Evolutionary conservation across 2,329 filamentous ascomycete genomes (phyloP), one percentile per base, ranked within the genome.

Genomic region (Orbilia ellipsospora): DNA sequence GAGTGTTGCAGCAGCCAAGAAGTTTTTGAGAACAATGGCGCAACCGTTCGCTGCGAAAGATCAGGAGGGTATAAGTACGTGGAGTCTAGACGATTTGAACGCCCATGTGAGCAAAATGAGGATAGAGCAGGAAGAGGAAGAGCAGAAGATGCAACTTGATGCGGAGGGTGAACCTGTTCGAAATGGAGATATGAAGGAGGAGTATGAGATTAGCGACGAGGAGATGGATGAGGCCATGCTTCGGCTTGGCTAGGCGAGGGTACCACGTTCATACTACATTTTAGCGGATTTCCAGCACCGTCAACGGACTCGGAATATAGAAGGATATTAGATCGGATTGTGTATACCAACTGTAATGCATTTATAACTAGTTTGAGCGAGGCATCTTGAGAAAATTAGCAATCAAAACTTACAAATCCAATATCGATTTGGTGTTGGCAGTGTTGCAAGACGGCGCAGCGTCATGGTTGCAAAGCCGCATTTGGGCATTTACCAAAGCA

Each of bases 11-110:
- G 90, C 88, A 55, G 94, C 95, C 10, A 93, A 96, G 83, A 91
- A 91, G 62, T 99, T 99, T 83, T 83, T 99, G 80, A 88, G 91
- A 75, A 90, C 89, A 26, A 99, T 99, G 92, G 94, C 92, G 3
- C 93, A 96, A 81, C 94, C 94, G 2, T 96, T 97, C 83, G 88
- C 88, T 52, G 85, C 89, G 0, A 90, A 88, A 78, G 90, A 96
- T 81, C 93, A 96, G 80, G 94, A 97, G 78, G 95, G 94, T 0
- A 92, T 97, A 80, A 95, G 92, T 80, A 96, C 92, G 8, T 99
- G 95, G 95, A 93, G 90, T 72, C 84, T 92, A 48, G 87, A 88
- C 72, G 93, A 98, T 80, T 83, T 98, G 61, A 88, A 90, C 82
- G 86, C 84, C 59, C 91, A 97, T 83, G 90, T 96, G 84, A 88